Evolutionary conservation across 2,329 filamentous ascomycete species (phyloP).

Genomic region (Monosporascus sp.): DNA sequence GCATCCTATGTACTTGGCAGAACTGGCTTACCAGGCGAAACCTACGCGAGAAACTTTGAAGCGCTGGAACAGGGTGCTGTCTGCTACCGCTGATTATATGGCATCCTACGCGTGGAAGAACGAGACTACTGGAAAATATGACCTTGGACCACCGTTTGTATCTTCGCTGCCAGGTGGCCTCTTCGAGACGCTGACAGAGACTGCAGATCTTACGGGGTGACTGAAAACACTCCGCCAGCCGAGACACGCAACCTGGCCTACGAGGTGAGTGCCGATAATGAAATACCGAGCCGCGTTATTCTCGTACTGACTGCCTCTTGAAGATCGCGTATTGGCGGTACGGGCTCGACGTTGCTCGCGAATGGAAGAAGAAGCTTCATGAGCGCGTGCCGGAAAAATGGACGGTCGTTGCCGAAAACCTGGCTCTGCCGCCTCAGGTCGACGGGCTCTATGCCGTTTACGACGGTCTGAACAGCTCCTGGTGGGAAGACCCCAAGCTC

Average conservation of each 20-base stretch:
- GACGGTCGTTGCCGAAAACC: constrained; percentile 33
- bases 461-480: constrained; percentile 39
- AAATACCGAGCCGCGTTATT: neutral
- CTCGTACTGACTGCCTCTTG: neutral
- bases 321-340: constrained; percentile 43
- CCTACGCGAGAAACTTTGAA: constrained; percentile 18
- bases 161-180: neutral
- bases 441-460: constrained; percentile 40
- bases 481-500: constrained; percentile 33
- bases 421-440: constrained; percentile 38
- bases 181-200: neutral
- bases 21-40: constrained; percentile 23
- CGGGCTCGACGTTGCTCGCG: constrained; percentile 36
- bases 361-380: constrained; percentile 36
- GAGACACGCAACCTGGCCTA: constrained; percentile 42
- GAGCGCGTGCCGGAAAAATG: constrained; percentile 32
- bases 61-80: constrained; percentile 22
- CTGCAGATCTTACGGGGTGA: constrained; percentile 38
- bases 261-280: constrained; percentile 25
- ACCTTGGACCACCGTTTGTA: constrained; percentile 40
- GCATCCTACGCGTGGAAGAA: constrained; percentile 28
- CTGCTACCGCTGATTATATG: constrained; percentile 25
- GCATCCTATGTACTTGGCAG: constrained; percentile 34
- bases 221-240: constrained; percentile 44
- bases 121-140: constrained; percentile 20